Conservation (phyloP, 2,329 filamentous ascomycete species). For the Aspergillus awamori region DNA sequence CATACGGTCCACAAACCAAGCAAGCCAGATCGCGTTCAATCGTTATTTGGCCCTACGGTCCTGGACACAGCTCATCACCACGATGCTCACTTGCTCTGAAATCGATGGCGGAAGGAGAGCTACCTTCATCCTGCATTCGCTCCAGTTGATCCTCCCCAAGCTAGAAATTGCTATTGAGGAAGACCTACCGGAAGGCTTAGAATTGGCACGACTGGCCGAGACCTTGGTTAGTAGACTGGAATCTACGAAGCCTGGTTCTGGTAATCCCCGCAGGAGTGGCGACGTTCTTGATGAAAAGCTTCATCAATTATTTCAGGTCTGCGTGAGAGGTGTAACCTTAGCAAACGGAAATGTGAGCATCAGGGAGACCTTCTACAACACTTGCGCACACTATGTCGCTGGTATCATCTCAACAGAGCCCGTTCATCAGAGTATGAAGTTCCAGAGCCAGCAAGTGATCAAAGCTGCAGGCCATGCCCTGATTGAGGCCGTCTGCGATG, state of each 20-base stretch:
- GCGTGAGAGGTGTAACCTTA: slow-evolving; percentile 75
- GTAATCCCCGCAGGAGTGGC: slow-evolving; percentile 52
- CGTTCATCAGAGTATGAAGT: slow-evolving; percentile 50
- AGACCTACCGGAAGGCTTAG: slow-evolving; percentile 69
- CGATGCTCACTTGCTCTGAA: slow-evolving; percentile 81
- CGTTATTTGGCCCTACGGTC: slow-evolving; percentile 72
- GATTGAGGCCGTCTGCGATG: slow-evolving; percentile 86
- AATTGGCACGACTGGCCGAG: slow-evolving; percentile 76
- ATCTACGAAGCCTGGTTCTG: slow-evolving; percentile 38
- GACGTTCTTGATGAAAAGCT: slow-evolving; percentile 86
- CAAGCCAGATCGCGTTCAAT: slow-evolving; percentile 39
- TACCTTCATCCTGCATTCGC: slow-evolving; percentile 78
- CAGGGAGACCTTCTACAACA: slow-evolving; percentile 85
- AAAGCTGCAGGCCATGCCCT: slow-evolving; percentile 80
- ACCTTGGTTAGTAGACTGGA: slow-evolving; percentile 56
- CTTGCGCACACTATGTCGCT: slow-evolving; percentile 82
- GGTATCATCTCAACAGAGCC: slow-evolving; percentile 60
- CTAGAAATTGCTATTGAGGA: slow-evolving; percentile 76
- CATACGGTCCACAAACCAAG: slow-evolving; percentile 46
- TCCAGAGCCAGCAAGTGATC: slow-evolving; percentile 67
- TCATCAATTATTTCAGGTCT: slow-evolving; percentile 87
- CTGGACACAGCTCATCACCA: slow-evolving; percentile 82
- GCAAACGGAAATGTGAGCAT: slow-evolving; percentile 71
- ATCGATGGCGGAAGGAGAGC: slow-evolving; percentile 72
- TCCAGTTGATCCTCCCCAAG: slow-evolving; percentile 86